phyloP scores from a whole-genome alignment of 306 rosid genomes.

The Rosa persica region DNA sequence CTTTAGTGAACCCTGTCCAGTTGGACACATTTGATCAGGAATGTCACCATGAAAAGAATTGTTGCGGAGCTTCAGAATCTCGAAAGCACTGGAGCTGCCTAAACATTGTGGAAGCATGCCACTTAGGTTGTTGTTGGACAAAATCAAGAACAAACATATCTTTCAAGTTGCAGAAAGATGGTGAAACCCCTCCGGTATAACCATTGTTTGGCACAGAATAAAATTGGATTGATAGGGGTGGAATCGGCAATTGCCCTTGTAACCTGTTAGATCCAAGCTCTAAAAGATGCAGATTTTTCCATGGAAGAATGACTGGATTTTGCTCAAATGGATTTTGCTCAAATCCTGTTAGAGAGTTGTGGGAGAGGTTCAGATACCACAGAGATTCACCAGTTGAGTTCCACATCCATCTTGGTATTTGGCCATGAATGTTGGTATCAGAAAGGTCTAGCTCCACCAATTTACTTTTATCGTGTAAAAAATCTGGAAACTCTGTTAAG shows the following conservation, averaged over 20 bases:
- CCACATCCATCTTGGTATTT: slow-evolving; percentile 37
- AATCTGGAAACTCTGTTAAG: slow-evolving; percentile 25
- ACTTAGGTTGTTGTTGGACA: slow-evolving; percentile 15
- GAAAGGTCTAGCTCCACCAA: slow-evolving; percentile 14
- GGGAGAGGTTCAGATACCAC: not conserved
- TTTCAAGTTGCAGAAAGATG: slow-evolving; percentile 22
- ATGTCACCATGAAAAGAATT: slow-evolving; percentile 2
- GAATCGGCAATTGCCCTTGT: slow-evolving; percentile 21
- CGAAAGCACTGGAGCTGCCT: slow-evolving; percentile 5
- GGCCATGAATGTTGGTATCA: slow-evolving; percentile 35
- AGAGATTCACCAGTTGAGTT: slow-evolving; percentile 21
- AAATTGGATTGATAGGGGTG: not conserved
- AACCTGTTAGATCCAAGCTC: not conserved
- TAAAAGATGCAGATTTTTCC: not conserved
- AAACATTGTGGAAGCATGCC: slow-evolving; percentile 25
- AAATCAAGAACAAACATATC: not conserved
- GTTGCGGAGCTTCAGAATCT: not conserved
- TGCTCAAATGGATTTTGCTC: not conserved
- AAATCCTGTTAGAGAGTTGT: slow-evolving; percentile 25
- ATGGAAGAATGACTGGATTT: slow-evolving; percentile 11
- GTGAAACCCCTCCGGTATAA: not conserved
- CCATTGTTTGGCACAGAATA: not conserved
- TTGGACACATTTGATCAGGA: slow-evolving; percentile 9
- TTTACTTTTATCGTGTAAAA: slow-evolving; percentile 21
- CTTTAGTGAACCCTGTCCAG: not conserved